A percentile compares a stretch with the other conserved stretches of the same genome.
Conservation (phyloP, 23 red algal species). For the Chondrus crispus region DNA sequence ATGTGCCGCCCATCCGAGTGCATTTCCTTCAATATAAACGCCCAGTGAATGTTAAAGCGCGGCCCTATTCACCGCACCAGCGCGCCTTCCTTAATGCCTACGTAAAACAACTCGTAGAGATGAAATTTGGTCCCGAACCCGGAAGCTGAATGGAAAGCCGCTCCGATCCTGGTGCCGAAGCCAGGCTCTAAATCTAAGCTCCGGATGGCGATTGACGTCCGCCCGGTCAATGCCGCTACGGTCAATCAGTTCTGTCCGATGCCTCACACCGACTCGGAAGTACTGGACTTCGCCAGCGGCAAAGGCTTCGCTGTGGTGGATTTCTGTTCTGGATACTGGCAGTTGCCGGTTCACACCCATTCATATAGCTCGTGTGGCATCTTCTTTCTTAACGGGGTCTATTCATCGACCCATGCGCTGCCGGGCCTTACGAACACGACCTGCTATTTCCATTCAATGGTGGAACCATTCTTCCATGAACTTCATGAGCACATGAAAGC, state of each 20-base stretch:
- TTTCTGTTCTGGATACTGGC: not conserved
- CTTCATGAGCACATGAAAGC: not conserved
- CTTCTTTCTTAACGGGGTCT: not conserved
- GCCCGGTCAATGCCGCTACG: not conserved
- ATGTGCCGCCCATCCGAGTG: not conserved
- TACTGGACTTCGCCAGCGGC: not conserved
- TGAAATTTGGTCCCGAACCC: not conserved
- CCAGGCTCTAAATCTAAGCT: not conserved
- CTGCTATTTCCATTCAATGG: not conserved
- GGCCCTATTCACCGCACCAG: not conserved
- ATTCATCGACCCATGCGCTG: not conserved
- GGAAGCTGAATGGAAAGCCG: not conserved
- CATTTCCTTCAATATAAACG: not conserved
- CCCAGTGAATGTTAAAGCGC: not conserved
- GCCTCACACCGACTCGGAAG: not conserved
- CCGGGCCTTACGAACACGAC: not conserved
- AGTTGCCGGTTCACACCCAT: not conserved
- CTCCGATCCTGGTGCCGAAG: not conserved
- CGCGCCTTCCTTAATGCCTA: not conserved
- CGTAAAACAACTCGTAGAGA: slow-evolving; percentile 15
- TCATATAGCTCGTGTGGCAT: not conserved
- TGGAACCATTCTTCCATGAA: not conserved
- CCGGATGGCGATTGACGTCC: not conserved
- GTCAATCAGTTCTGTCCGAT: not conserved
- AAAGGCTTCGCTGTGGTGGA: not conserved